A percentile compares a stretch with the other conserved stretches of the same genome.
phyloP scores from a whole-genome alignment of 1,139 yeast species.

The Groenewaldozyma sp. region DNA sequence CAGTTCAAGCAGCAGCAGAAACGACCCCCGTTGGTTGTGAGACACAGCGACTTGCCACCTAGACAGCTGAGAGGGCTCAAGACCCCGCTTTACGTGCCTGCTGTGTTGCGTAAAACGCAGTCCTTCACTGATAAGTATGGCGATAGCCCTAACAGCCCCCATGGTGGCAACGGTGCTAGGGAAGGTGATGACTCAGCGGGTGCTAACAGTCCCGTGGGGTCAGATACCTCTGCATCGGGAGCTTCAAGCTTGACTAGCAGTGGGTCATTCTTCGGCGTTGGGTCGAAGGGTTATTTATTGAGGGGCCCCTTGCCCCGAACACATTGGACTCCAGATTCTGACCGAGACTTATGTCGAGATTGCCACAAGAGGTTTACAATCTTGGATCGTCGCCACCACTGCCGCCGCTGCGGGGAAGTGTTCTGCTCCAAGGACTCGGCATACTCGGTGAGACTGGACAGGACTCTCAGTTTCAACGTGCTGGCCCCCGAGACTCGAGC shows the following conservation, averaged over 20 bases:
- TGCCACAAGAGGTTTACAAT: constrained; percentile 38
- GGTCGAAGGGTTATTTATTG: not conserved
- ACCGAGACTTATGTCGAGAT: constrained; percentile 55
- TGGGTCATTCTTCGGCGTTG: not conserved
- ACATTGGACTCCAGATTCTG: constrained; percentile 76
- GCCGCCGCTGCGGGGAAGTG: constrained; percentile 88
- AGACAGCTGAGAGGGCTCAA: constrained; percentile 42
- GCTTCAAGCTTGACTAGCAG: not conserved
- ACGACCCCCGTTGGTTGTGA: not conserved
- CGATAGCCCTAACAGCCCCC: constrained; percentile 3
- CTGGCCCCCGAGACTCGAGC: constrained; percentile 69
- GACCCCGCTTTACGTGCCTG: constrained; percentile 83
- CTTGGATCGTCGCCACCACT: constrained; percentile 85
- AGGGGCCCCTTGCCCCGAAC: constrained; percentile 31
- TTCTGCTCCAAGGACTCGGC: constrained; percentile 63
- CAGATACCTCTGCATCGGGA: not conserved
- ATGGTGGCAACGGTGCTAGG: constrained; percentile 3
- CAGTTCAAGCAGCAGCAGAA: not conserved
- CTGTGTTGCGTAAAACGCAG: constrained; percentile 59
- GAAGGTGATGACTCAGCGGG: constrained; percentile 1
- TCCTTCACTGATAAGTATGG: not conserved
- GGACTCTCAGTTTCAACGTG: constrained; percentile 62
- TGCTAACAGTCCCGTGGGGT: constrained; percentile 2
- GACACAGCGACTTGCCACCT: constrained; percentile 15
- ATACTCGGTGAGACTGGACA: constrained; percentile 51